These are phyloP conservation scores for Tolypocladium album DNA, from an alignment of 2,329 filamentous ascomycete genomes.

Conservation along the genomic window DNA sequence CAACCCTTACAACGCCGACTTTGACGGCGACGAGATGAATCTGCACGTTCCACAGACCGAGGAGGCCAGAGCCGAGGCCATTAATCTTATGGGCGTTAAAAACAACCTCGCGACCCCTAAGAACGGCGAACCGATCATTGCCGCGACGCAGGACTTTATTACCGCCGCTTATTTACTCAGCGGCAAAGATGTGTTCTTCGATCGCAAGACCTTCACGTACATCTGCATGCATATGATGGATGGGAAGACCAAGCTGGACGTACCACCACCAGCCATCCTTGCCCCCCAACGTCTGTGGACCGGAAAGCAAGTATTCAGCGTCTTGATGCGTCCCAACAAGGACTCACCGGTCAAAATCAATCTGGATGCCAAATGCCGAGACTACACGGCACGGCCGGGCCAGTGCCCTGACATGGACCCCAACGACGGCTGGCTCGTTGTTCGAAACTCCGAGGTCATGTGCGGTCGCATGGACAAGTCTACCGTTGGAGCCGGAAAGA, in stretches of 20 bases:
- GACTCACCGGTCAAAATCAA: conserved; percentile 78
- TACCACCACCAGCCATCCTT: conserved; percentile 77
- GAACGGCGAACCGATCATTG: conserved; percentile 96
- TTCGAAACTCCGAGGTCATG: conserved; percentile 95
- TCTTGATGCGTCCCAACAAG: conserved; percentile 82
- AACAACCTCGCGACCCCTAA: conserved; percentile 93
- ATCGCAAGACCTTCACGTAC: conserved; percentile 78
- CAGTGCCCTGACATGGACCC: conserved; percentile 62
- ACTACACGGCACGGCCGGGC: conserved; percentile 55
- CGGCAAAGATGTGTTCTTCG: conserved; percentile 87
- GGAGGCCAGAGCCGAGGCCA: conserved; percentile 89
- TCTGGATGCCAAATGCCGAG: conserved; percentile 82
- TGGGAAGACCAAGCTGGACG: conserved; percentile 62
- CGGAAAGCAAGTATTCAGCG: conserved; percentile 90
- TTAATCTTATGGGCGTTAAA: conserved; percentile 95
- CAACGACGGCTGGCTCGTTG: conserved; percentile 82
- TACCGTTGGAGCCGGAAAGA: conserved; percentile 94
- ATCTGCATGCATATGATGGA: conserved; percentile 93
- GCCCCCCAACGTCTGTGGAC: conserved; percentile 89
- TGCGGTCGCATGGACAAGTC: conserved; percentile 97
- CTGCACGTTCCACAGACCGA: conserved; percentile 96
- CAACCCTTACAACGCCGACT: conserved; percentile 97
- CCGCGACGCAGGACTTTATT: conserved; percentile 98
- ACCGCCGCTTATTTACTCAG: conserved; percentile 87
- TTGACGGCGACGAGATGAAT: conserved; percentile 99